These are phyloP conservation scores for Linnemannia elongata DNA, from an alignment of 192 early-diverging fungal genomes.

Conservation along the genomic window DNA sequence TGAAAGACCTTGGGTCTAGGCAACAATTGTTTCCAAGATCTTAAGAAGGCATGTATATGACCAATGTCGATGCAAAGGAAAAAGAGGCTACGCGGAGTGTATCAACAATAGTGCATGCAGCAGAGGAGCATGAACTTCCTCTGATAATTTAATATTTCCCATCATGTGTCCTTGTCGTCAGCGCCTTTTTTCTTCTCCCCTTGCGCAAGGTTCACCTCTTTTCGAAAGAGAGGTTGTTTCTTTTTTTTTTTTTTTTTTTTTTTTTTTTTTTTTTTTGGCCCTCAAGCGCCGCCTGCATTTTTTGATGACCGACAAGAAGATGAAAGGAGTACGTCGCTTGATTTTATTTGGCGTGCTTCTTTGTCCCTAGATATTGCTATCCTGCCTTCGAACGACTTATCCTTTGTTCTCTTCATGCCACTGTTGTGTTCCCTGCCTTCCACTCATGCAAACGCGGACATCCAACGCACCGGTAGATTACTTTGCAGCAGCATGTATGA, in stretches of 20 bases:
- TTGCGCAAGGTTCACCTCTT: not conserved
- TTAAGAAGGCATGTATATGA: no score
- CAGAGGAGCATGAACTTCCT: no score
- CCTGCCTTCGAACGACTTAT: not conserved
- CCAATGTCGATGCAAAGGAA: no score
- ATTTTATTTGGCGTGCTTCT: not conserved
- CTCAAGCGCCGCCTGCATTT: not conserved
- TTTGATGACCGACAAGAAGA: not conserved
- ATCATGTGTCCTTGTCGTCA: not conserved
- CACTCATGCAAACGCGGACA: not conserved
- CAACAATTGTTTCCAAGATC: no score
- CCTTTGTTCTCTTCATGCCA: not conserved
- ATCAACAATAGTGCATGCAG: no score
- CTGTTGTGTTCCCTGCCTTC: no score
- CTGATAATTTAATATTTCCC: not conserved
- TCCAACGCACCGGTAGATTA: no score
- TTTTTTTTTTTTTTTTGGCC: not conserved
- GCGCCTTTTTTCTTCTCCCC: not conserved
- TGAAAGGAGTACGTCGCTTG: not conserved
- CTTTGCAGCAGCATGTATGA: no score
- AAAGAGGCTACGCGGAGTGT: no score
- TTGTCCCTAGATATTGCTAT: not conserved
- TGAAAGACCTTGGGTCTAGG: no score
- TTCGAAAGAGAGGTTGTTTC: not conserved
- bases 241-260: not conserved